Conservation (phyloP, 2,329 filamentous ascomycete species). For the Curvularia sp. region DNA sequence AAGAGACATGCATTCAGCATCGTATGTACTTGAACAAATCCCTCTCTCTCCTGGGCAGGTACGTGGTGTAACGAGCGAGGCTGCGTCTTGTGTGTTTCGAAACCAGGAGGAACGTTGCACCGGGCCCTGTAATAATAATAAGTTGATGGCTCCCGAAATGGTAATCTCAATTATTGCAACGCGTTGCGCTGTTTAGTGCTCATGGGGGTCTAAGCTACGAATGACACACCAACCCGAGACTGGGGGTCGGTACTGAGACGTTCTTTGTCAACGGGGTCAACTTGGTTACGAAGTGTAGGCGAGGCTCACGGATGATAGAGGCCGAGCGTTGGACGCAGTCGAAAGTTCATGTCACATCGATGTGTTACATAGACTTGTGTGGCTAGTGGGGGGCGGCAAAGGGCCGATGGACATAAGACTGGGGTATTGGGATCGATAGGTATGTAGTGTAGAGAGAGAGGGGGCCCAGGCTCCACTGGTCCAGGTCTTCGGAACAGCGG, state of each 20-base stretch:
- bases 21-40: neutral
- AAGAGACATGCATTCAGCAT: neutral
- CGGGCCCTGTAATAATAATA: neutral
- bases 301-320: neutral
- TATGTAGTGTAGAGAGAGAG: conserved; percentile 16
- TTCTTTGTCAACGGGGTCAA: neutral
- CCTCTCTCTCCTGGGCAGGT: neutral
- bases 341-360: conserved; percentile 22
- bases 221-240: neutral
- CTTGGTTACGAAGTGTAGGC: neutral
- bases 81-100: neutral
- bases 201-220: neutral
- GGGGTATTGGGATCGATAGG: conserved; percentile 19
- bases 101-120: neutral
- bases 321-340: neutral
- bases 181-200: neutral
- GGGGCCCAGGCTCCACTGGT: conserved; percentile 24
- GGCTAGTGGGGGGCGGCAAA: conserved; percentile 1
- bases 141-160: neutral
- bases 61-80: neutral
- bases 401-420: conserved; percentile 9
- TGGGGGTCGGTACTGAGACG: too few relatives aligned
- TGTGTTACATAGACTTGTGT: conserved; percentile 22
- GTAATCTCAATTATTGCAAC: neutral
- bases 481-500: conserved; percentile 33